Evolutionary conservation across 1,284 basidiomycete species (phyloP), one percentile per base, ranked within the genome.

Genomic region (Phaffia rhodozyma): DNA sequence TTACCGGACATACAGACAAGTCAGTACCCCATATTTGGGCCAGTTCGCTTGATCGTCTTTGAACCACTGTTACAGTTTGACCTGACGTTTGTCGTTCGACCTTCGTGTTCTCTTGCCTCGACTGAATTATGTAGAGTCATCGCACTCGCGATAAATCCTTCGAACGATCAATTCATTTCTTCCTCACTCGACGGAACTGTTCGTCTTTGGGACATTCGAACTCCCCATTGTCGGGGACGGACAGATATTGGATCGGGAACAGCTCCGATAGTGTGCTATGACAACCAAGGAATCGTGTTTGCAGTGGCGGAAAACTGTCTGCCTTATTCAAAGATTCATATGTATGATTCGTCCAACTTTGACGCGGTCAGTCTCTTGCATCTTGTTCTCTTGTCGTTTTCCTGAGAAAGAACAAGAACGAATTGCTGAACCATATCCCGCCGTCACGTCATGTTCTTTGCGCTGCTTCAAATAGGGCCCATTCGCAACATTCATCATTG

Each of bases 131-230:
- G 9, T 68, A 79, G 84, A 64, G 96, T 99, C 4, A 82, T 89
- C 29, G 92, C 92, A 0, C 77, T 99, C 18, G 87, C 94, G 72
- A 86, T 97, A 70, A 92, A 89, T 3, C 96, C 96, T 0, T 81
- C 87, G 1, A 89, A 97, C 72, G 94, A 98, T 72, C 89, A 89
- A 0, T 97, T 99, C 76, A 85, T 99, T 79, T 96, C 93, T 7
- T 89, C 85, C 1, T 91, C 93, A 0, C 80, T 89, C 70, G 93
- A 98, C 78, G 91, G 89, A 70, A 93, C 91, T 0, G 91, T 98
- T n/a, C 82, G 91, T 49, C 77, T 98, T 25, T 99, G 96, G 96
- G 96, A 99, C 75, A 79, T 97, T 53, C 84, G 93, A 47, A 79
- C 84, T 21, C 83, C 85, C 0, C 80, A 80, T 32, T 90, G 90